Base-by-base conservation (phyloP, 2,329 filamentous ascomycete species). In the Akanthomyces uredinophilus region DNA sequence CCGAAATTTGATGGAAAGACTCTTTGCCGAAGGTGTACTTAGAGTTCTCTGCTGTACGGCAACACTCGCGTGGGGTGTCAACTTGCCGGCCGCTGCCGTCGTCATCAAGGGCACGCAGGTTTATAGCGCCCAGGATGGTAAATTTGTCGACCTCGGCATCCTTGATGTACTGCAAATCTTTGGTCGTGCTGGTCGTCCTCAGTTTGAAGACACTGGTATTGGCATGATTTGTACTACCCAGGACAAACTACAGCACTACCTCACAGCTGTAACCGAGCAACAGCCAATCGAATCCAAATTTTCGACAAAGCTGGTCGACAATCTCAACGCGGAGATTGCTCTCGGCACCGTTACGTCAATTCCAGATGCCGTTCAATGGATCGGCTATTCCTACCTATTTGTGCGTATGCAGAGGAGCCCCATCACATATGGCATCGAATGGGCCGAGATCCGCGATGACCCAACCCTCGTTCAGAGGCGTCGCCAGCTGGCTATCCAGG, bases 1-100 rank as follows among this genome's bases (percentile, higher is more conserved):
- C 74, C 85, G 95, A 65, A 99, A 99, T 68, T 78, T 97, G n/a
- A 92, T 97, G 80, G 96, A 99, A 74, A 87, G 91, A 20, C 83
- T 98, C 18, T 99, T 99, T 68, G 86, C 83, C 4, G 89, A 96
- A 67, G 96, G 95, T 29, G 88, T 98, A n/a, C 84, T 98, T 68
- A 96, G 95, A 74, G 93, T 99, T 1, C 87, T 99, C 24, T 98
- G 94, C 81, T 99, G 96, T 86, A 99, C 95, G 2, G 95, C 95
- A 13, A 99, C 95, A 1, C 82, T 99, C 29, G 95, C 95, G 0
- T 99, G 95, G 95, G 95, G 95, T 87, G 94, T 99, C 72, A 99
- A 99, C 75, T 85, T 99, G 75, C 95, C 95, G 1, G 95, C 95
- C 39, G 95, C 95, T 0, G 96, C 95, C 0, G 95, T 99, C 56